Percentiles rank a stretch among this genome's conserved stretches.
These are phyloP conservation scores for Saraca asoca DNA, from an alignment of 331 rosid genomes.

Conservation along the genomic window DNA sequence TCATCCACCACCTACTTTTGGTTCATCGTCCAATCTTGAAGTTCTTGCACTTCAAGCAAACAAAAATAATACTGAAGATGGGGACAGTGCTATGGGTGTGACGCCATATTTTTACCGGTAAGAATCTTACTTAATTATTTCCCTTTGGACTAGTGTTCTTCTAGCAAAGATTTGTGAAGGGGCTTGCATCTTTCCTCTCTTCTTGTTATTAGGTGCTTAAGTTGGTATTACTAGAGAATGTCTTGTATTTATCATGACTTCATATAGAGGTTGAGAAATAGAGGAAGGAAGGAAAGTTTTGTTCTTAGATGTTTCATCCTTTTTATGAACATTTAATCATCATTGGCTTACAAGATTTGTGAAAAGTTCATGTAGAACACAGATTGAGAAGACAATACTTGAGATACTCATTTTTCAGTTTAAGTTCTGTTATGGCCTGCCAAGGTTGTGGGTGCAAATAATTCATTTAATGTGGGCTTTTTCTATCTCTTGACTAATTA, in stretches of 20 bases:
- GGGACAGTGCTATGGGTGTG: conserved; percentile 60
- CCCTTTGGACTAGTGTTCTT: conserved; percentile 31
- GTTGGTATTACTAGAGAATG: conserved; percentile 9
- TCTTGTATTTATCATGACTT: conserved; percentile 21
- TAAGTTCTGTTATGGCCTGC: not conserved
- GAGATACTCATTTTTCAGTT: not conserved
- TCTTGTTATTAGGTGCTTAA: conserved; percentile 9
- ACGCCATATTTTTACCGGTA: conserved; percentile 58
- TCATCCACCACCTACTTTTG: conserved; percentile 97
- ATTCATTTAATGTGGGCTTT: not conserved
- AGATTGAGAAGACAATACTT: conserved; percentile 14
- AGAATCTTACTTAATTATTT: conserved; percentile 17
- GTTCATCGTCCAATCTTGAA: conserved; percentile 86
- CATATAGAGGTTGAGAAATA: conserved; percentile 10
- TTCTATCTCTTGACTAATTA: not conserved
- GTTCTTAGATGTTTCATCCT: conserved; percentile 19
- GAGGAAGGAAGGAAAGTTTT: conserved; percentile 1
- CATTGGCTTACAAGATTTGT: not conserved
- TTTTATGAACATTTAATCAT: conserved; percentile 21
- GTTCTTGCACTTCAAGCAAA: conserved; percentile 62
- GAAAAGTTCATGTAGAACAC: conserved; percentile 9
- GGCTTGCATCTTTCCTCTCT: conserved; percentile 2
- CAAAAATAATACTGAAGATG: conserved; percentile 59
- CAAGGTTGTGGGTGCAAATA: conserved; percentile 28
- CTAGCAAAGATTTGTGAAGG: conserved; percentile 16